A percentile compares a stretch with the other conserved stretches of the same genome.
Evolutionary conservation across 768 basidiomycete genomes (phyloP).

Genomic region (Tricholoma sp.): DNA sequence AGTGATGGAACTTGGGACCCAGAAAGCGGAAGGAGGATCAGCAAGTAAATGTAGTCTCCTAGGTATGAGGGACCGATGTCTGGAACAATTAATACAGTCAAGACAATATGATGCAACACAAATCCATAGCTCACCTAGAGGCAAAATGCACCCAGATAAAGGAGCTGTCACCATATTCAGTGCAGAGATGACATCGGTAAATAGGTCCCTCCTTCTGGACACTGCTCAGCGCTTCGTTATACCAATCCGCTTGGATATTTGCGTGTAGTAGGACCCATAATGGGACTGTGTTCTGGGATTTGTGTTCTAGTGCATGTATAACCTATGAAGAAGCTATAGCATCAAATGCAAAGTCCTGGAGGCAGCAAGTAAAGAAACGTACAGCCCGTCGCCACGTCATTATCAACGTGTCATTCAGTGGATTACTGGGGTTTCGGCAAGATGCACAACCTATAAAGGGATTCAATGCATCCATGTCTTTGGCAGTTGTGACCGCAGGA

Average conservation of each 20-base stretch:
- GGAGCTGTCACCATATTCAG: background rate
- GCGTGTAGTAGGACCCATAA: slow-evolving; percentile 1
- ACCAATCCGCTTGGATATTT: background rate
- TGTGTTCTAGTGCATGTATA: slow-evolving; percentile 12
- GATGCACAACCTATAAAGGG: slow-evolving; percentile 21
- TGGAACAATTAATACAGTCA: background rate
- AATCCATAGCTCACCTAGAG: background rate
- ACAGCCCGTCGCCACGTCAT: slow-evolving; percentile 22
- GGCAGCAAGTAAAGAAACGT: slow-evolving; percentile 16
- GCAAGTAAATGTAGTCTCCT: background rate
- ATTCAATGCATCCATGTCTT: slow-evolving; percentile 19
- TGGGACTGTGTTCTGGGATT: slow-evolving; percentile 2
- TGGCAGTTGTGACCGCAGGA: slow-evolving; percentile 16
- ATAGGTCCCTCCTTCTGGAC: slow-evolving; percentile 6
- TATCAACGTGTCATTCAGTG: slow-evolving; percentile 12
- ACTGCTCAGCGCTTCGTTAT: slow-evolving; percentile 3
- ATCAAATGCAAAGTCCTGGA: background rate
- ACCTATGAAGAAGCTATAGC: slow-evolving; percentile 8
- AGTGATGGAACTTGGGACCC: background rate
- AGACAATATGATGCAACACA: background rate
- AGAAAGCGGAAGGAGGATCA: background rate
- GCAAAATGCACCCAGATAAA: background rate
- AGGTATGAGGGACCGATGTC: background rate
- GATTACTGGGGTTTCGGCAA: slow-evolving; percentile 9
- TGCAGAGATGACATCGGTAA: slow-evolving; percentile 15